Evolutionary conservation across 2,329 filamentous ascomycete genomes (phyloP).

Genomic region (Byssoonygena ceratinophila): DNA sequence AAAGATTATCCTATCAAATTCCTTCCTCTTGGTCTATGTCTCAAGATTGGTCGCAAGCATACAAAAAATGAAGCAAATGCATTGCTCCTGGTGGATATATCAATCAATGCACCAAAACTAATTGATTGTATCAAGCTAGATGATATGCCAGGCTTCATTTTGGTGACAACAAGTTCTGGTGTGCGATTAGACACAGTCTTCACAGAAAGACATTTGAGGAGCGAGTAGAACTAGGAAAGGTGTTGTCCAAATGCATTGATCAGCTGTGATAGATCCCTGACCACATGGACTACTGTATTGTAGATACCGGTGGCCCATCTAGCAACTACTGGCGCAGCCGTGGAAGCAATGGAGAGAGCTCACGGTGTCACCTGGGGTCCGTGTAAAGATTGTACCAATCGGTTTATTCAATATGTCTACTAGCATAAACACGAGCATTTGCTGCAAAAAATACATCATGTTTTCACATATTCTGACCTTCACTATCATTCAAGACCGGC

Average conservation of each 20-base stretch:
- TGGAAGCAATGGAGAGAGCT: not conserved
- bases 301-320: conserved; percentile 12
- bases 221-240: conserved; percentile 13
- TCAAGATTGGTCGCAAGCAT: conserved; percentile 7
- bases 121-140: conserved; percentile 14
- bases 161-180: conserved; percentile 14
- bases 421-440: not conserved
- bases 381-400: conserved; percentile 12
- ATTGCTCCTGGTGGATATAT: conserved; percentile 11
- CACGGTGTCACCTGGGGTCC: conserved; percentile 9
- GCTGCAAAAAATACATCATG: conserved; percentile 7
- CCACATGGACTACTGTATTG: conserved; percentile 10
- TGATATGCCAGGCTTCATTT: conserved; percentile 10
- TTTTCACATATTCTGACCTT: conserved; percentile 13
- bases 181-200: conserved; percentile 4
- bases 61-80: conserved; percentile 16
- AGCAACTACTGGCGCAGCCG: conserved; percentile 3
- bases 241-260: conserved; percentile 11
- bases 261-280: conserved; percentile 14
- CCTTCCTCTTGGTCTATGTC: conserved; percentile 14
- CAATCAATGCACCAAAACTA: conserved; percentile 13
- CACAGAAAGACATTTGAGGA: conserved; percentile 15
- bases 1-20: not conserved
- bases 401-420: not conserved
- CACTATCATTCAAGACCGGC: conserved; percentile 6